Percentiles rank a stretch among this genome's conserved stretches.
phyloP scores from a whole-genome alignment of 108 stramenopile species.

The Fragilaria radians region DNA sequence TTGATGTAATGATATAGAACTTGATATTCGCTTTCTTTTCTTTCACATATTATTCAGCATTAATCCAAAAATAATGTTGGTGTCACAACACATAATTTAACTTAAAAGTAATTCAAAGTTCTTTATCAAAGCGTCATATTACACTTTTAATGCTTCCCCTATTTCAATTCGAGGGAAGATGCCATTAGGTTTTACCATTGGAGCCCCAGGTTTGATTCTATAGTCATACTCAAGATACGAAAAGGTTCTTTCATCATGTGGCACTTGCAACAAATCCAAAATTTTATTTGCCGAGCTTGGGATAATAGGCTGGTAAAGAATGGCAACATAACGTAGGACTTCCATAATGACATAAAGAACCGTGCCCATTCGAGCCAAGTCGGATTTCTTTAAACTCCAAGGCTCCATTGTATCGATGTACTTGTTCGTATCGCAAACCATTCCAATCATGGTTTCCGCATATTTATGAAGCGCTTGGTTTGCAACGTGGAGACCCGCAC shows the following conservation, averaged over 20 bases:
- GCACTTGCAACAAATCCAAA: constrained; percentile 82
- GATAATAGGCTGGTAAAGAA: constrained; percentile 92
- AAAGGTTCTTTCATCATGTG: constrained; percentile 66
- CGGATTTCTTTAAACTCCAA: constrained; percentile 87
- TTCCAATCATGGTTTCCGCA: constrained; percentile 64
- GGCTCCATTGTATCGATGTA: constrained; percentile 90
- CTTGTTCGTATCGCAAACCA: constrained; percentile 87
- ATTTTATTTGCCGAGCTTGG: constrained; percentile 77
- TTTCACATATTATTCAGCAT: no score
- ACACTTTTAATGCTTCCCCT: constrained; percentile 12
- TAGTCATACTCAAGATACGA: constrained; percentile 50
- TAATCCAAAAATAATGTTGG: no score
- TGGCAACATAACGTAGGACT: constrained; percentile 76
- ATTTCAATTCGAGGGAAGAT: constrained; percentile 79
- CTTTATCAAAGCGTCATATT: constrained; percentile 1
- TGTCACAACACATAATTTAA: neutral
- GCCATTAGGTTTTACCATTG: constrained; percentile 54
- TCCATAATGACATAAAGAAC: constrained; percentile 89
- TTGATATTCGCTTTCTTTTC: no score
- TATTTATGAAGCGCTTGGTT: constrained; percentile 80
- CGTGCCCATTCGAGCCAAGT: constrained; percentile 72
- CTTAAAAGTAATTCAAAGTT: neutral
- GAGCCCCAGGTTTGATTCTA: constrained; percentile 39
- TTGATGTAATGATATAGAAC: neutral
- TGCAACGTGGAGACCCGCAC: constrained; percentile 40